Evolutionary conservation across 768 basidiomycete species (phyloP), one percentile per base, ranked within the genome.

Genomic region (Suillus subluteus): DNA sequence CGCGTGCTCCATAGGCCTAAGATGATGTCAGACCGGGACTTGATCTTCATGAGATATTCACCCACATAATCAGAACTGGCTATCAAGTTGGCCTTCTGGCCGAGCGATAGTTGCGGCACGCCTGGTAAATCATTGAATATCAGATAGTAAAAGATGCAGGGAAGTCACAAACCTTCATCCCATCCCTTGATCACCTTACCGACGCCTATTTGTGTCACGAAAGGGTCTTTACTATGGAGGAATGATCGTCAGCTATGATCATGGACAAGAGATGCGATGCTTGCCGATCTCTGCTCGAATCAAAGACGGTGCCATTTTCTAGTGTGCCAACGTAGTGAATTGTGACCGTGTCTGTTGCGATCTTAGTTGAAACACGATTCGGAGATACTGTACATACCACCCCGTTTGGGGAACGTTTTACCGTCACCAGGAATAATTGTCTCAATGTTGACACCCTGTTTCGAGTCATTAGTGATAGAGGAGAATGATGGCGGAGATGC

Each of bases 161-260:
- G 11, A 15, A 16, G 9, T 35, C 43, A 78, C 84, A 71, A 69
- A 90, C 95, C 94, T 76, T 95, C 92, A 73, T 95, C 94, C 95
- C 94, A 96, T 38, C 94, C 92, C 73, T 83, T 90, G 80, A 96
- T 95, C 58, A 96, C 94, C 73, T 89, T 88, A 9, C 92, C 91
- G 23, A 87, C 81, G 55, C 94, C 92, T 68, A 95, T 94, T 74
- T 86, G 73, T 4, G 91, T 92, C 68, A 78, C 71, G 75, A 95
- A 95, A 1, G 92, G 86, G 0, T 4, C 3, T 0, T 81, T 80
- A 46, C 93, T 92, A 75, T 15, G n/a, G 32, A 58, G 41, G 66
- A 63, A 67, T 30, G 2, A 56, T 66, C 65, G 66, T 70, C 64
- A 70, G 52, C 13, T 58, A 8, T 43, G 2, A 48, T n/a, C 16